Conservation (phyloP, 2,329 filamentous ascomycete genomes). For the Metarhizium anisopliae region DNA sequence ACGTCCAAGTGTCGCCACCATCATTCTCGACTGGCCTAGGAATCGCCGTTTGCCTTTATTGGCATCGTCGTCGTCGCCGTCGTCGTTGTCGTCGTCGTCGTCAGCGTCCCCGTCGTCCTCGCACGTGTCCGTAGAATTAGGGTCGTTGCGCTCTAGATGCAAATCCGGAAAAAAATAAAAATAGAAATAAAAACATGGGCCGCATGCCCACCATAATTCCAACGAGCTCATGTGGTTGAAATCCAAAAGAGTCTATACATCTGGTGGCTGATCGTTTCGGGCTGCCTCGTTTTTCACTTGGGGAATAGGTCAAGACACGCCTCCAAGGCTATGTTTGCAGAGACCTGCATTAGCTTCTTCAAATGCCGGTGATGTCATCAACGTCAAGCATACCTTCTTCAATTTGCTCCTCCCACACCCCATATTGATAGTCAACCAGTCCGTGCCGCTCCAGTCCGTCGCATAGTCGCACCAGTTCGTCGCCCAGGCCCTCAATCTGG, state of each 20-base stretch:
- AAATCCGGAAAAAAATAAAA: not conserved
- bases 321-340: not conserved
- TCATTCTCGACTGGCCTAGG: not conserved
- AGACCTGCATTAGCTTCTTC: slow-evolving; percentile 1
- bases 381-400: slow-evolving; percentile 56
- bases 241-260: not conserved
- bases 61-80: not conserved
- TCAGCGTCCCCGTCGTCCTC: not conserved
- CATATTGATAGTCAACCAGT: slow-evolving; percentile 95
- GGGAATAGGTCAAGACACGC: slow-evolving; percentile 7
- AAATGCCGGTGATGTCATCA: not conserved
- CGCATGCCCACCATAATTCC: not conserved
- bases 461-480: slow-evolving; percentile 72
- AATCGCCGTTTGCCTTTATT: not conserved
- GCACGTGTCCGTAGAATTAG: not conserved
- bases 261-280: not conserved
- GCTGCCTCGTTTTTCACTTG: not conserved
- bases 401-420: slow-evolving; percentile 92
- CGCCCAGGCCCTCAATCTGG: slow-evolving; percentile 68
- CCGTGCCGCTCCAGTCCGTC: slow-evolving; percentile 83
- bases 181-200: not conserved
- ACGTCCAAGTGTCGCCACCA: no score
- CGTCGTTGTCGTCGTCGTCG: not conserved
- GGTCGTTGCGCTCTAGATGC: not conserved
- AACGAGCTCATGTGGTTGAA: not conserved